Conservation (phyloP, 73 alveolate species). For the Paramecium caudatum region DNA sequence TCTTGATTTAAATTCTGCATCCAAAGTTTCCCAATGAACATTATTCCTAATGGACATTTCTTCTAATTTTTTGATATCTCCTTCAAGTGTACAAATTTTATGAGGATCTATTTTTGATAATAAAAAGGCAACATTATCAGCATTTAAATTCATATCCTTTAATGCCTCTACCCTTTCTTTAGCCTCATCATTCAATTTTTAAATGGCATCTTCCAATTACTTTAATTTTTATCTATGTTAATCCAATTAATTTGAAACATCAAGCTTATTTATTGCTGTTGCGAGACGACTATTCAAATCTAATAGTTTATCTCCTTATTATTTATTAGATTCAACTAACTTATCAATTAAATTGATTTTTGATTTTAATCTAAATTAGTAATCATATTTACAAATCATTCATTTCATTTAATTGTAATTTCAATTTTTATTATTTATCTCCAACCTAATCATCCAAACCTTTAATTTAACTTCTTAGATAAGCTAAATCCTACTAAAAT, state of each 20-base stretch:
- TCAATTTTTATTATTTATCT: conserved; percentile 55
- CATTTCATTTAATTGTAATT: not conserved
- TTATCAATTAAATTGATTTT: conserved; percentile 24
- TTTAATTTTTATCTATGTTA: conserved; percentile 66
- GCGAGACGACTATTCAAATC: conserved; percentile 67
- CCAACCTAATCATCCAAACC: conserved; percentile 54
- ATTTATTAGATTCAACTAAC: conserved; percentile 27
- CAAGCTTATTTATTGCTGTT: conserved; percentile 51
- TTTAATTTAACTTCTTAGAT: conserved; percentile 54
- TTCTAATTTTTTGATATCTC: conserved; percentile 73
- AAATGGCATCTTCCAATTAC: conserved; percentile 62
- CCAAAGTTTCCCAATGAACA: conserved; percentile 68
- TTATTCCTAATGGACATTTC: conserved; percentile 66
- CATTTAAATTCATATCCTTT: conserved; percentile 68
- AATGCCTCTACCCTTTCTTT: conserved; percentile 60
- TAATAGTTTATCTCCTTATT: conserved; percentile 62
- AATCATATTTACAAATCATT: not conserved
- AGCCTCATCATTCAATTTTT: conserved; percentile 59
- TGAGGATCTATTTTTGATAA: conserved; percentile 73
- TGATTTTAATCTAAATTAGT: conserved; percentile 16
- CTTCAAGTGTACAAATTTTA: conserved; percentile 72
- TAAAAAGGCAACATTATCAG: conserved; percentile 65
- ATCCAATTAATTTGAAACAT: conserved; percentile 60
- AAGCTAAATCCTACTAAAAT: conserved; percentile 6
- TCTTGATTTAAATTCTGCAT: conserved; percentile 54